These are phyloP conservation scores for Cyberlindnera samutprakarnensis DNA, from an alignment of 805 yeast species.

Conservation along the genomic window DNA sequence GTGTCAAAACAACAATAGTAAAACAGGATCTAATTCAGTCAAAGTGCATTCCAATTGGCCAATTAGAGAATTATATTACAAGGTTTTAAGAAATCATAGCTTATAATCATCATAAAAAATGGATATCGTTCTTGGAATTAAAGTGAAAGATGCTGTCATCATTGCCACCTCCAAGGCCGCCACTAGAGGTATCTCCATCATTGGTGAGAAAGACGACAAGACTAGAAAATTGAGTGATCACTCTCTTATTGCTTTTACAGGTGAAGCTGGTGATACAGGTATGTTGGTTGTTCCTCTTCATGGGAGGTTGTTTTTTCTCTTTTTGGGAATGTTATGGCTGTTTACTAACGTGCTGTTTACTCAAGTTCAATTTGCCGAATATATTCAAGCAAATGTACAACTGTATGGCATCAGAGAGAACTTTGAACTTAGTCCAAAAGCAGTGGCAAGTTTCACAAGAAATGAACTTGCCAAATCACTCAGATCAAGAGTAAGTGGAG, in stretches of 20 bases:
- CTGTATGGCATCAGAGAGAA: conserved; percentile 81
- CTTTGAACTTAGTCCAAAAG: conserved; percentile 73
- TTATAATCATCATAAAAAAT: conserved; percentile 33
- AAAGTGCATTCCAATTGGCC: too few relatives aligned
- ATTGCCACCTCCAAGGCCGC: conserved; percentile 93
- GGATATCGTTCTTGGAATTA: conserved; percentile 90
- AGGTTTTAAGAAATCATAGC: too few relatives aligned
- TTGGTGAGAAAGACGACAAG: conserved; percentile 75
- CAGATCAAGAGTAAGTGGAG: conserved; percentile 60
- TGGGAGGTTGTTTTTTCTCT: too few relatives aligned
- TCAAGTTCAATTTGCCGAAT: conserved; percentile 93
- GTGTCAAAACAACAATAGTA: too few relatives aligned
- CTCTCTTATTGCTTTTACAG: conserved; percentile 81
- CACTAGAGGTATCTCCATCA: conserved; percentile 80
- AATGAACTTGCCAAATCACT: conserved; percentile 80
- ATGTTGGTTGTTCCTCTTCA: conserved; percentile 7
- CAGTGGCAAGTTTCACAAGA: conserved; percentile 84
- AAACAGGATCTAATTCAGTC: too few relatives aligned
- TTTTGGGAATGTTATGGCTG: neutral
- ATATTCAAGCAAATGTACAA: conserved; percentile 86
- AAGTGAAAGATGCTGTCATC: conserved; percentile 71
- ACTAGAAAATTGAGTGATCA: conserved; percentile 69
- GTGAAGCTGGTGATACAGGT: conserved; percentile 91
- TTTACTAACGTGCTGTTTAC: conserved; percentile 9
- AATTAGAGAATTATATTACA: too few relatives aligned